Percentiles rank a stretch among this genome's conserved stretches.
Conservation (phyloP, 2,329 filamentous ascomycete genomes). For the Curvularia spicifera region DNA sequence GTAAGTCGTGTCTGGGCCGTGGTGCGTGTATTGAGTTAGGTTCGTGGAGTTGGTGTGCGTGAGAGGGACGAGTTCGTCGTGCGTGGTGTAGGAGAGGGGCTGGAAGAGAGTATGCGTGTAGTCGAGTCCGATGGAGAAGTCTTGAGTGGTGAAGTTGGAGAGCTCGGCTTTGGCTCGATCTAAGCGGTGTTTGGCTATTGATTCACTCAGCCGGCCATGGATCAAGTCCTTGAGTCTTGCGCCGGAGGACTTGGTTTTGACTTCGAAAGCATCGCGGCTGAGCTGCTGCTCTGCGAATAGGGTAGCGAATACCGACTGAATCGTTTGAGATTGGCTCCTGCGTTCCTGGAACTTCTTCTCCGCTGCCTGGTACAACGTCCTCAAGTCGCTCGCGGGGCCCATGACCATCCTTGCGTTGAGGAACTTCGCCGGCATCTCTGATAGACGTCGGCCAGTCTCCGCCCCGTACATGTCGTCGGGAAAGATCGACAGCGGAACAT, state of each 20-base stretch:
- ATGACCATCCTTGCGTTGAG: slow-evolving; percentile 59
- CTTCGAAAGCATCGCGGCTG: slow-evolving; percentile 51
- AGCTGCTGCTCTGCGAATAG: slow-evolving; percentile 64
- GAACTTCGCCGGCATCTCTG: slow-evolving; percentile 48
- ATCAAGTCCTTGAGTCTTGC: slow-evolving; percentile 27
- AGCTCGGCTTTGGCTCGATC: slow-evolving; percentile 33
- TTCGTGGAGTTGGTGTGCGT: slow-evolving; percentile 45
- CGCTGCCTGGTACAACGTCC: slow-evolving; percentile 54
- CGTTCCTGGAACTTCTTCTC: slow-evolving; percentile 46
- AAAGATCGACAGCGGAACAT: slow-evolving; percentile 60
- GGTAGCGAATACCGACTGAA: slow-evolving; percentile 57
- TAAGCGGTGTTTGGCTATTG: slow-evolving; percentile 39
- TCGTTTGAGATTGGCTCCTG: slow-evolving; percentile 40
- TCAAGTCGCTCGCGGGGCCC: slow-evolving; percentile 59
- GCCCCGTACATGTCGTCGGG: slow-evolving; percentile 58
- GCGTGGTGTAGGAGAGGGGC: slow-evolving; percentile 33
- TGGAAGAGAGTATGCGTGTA: slow-evolving; percentile 59
- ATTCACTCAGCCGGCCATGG: slow-evolving; percentile 44
- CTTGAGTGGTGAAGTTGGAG: slow-evolving; percentile 50
- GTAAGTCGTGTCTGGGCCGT: slow-evolving; percentile 36
- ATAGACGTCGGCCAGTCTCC: slow-evolving; percentile 47
- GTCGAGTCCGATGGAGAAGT: slow-evolving; percentile 61
- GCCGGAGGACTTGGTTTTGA: slow-evolving; percentile 10
- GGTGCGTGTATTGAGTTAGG: slow-evolving; percentile 45
- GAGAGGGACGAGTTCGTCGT: slow-evolving; percentile 38